Evolutionary conservation across 2,329 filamentous ascomycete genomes (phyloP).

Genomic region (Zymoseptoria passerinii): DNA sequence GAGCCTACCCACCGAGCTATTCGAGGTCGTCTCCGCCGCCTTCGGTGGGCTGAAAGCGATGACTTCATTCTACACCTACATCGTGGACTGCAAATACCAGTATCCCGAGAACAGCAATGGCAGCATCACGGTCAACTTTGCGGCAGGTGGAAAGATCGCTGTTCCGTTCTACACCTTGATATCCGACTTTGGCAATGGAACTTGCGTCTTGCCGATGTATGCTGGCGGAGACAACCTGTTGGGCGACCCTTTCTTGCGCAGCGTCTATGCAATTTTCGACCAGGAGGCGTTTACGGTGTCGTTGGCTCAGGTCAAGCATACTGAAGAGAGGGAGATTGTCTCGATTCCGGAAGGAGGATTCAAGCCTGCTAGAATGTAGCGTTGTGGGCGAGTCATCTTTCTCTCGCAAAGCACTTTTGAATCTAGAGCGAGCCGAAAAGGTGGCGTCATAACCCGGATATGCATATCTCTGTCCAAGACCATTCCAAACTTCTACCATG

Average conservation of each 20-base stretch:
- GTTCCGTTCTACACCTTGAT: not conserved
- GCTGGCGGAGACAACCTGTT: conserved; percentile 42
- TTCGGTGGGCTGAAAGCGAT: not conserved
- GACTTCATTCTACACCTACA: not conserved
- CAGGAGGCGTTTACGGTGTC: conserved; percentile 24
- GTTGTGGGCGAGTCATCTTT: not conserved
- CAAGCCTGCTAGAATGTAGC: not conserved
- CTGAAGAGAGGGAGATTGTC: not conserved
- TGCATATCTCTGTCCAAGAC: no score
- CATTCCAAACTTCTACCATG: conserved; percentile 25
- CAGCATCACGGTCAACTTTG: not conserved
- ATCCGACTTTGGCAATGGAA: not conserved
- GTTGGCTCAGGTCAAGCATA: not conserved
- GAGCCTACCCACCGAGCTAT: not conserved
- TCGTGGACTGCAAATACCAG: not conserved
- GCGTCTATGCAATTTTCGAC: conserved; percentile 58
- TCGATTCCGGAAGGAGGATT: not conserved
- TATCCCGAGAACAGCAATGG: not conserved
- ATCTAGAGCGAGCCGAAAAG: no score
- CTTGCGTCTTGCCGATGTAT: not conserved
- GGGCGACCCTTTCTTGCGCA: conserved; percentile 57
- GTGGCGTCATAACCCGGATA: no score
- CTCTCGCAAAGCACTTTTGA: not conserved
- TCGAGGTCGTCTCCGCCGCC: not conserved
- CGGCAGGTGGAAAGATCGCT: not conserved